phyloP scores from a whole-genome alignment of 2,329 filamentous ascomycete genomes.

The Scortechinia acanthostroma region DNA sequence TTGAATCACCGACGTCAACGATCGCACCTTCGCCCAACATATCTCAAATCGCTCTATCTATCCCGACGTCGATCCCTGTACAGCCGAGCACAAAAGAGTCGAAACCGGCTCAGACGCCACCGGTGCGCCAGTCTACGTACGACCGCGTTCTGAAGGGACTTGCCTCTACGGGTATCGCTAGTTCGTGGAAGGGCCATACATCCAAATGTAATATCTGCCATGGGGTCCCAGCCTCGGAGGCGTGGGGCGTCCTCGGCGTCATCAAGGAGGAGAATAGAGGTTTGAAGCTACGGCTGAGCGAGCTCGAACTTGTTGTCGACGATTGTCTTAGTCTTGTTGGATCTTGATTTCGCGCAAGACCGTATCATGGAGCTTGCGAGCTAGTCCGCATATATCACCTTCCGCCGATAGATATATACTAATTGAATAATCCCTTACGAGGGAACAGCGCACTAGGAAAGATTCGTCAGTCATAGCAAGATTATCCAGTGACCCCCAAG shows the following conservation, averaged over 20 bases:
- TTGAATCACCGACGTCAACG: conserved; percentile 18
- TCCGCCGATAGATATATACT: too few relatives aligned
- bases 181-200: conserved; percentile 15
- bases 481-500: too few relatives aligned
- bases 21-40: conserved; percentile 20
- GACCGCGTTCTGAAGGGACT: conserved; percentile 32
- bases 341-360: too few relatives aligned
- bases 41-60: conserved; percentile 15
- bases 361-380: too few relatives aligned
- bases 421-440: too few relatives aligned
- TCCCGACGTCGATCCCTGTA: conserved; percentile 14
- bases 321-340: conserved; percentile 45
- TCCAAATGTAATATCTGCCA: conserved; percentile 28
- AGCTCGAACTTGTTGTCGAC: conserved; percentile 45
- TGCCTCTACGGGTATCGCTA: conserved; percentile 18
- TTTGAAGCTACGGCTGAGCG: conserved; percentile 39
- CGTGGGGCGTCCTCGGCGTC: conserved; percentile 42
- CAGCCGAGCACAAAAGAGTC: background rate
- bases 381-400: too few relatives aligned
- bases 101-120: background rate
- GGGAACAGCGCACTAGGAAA: too few relatives aligned
- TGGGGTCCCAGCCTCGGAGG: conserved; percentile 28
- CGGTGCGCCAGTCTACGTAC: conserved; percentile 10
- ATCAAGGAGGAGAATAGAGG: conserved; percentile 44
- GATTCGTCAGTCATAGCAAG: too few relatives aligned